Conservation (phyloP, 768 basidiomycete species). For the Cantharellus anzutake region DNA sequence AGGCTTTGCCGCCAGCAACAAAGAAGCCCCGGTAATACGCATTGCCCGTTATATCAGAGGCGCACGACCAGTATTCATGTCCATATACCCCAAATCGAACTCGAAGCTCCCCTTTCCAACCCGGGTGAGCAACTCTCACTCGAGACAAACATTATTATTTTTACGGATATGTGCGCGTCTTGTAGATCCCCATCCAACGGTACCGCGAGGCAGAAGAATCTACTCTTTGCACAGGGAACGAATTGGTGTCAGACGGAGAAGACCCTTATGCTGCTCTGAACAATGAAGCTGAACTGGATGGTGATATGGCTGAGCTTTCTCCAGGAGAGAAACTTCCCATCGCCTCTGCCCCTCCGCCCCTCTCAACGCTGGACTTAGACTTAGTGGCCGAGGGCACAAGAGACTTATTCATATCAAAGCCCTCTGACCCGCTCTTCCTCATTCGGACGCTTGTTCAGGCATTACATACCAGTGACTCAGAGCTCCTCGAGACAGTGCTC, state of each 20-base stretch:
- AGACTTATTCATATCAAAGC: background rate
- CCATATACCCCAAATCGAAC: slow-evolving; percentile 28
- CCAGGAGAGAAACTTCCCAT: slow-evolving; percentile 65
- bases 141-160: background rate
- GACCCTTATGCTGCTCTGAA: slow-evolving; percentile 15
- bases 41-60: slow-evolving; percentile 37
- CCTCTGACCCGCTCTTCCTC: slow-evolving; percentile 33
- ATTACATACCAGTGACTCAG: slow-evolving; percentile 81
- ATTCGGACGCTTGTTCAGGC: slow-evolving; percentile 93
- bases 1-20: background rate
- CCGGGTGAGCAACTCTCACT: slow-evolving; percentile 12
- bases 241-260: slow-evolving; percentile 30
- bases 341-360: slow-evolving; percentile 20
- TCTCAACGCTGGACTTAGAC: too few species aligned
- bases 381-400: too few species aligned
- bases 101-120: background rate
- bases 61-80: slow-evolving; percentile 38
- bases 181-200: slow-evolving; percentile 28
- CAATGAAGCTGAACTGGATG: slow-evolving; percentile 49
- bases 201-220: slow-evolving; percentile 45
- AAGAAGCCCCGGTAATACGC: slow-evolving; percentile 23
- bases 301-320: slow-evolving; percentile 76
- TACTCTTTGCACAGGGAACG: slow-evolving; percentile 46
- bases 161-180: background rate
- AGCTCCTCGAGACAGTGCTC: slow-evolving; percentile 71